A percentile compares a stretch with the other conserved stretches of the same genome.
Evolutionary conservation across 805 yeast species (phyloP).

Genomic region (Barnettozyma wickerhamii): DNA sequence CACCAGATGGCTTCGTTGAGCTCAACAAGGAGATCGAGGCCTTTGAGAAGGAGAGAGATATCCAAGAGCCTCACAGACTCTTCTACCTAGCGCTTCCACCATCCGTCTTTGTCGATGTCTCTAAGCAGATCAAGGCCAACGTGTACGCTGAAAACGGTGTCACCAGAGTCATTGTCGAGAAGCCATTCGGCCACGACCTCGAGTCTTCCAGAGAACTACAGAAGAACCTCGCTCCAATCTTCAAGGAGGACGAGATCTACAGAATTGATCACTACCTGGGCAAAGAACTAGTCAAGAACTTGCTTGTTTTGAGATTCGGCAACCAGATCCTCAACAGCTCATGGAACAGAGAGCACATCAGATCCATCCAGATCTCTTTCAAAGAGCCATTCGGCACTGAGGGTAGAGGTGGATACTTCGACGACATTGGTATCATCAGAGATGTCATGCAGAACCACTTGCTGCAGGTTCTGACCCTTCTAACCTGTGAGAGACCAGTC

Average conservation of each 20-base stretch:
- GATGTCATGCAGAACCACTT: conserved; percentile 98
- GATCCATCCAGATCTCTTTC: conserved; percentile 82
- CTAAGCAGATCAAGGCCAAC: conserved; percentile 62
- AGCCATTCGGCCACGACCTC: conserved; percentile 95
- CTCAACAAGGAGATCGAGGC: conserved; percentile 52
- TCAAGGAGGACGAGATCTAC: conserved; percentile 86
- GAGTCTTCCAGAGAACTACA: conserved; percentile 75
- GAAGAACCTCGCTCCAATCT: conserved; percentile 72
- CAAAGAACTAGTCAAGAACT: conserved; percentile 95
- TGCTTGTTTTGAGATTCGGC: conserved; percentile 84
- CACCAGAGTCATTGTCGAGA: conserved; percentile 86
- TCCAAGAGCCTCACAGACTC: conserved; percentile 63
- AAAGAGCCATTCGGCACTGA: conserved; percentile 99
- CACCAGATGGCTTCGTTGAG: conserved; percentile 63
- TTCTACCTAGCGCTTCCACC: conserved; percentile 96
- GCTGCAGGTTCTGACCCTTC: conserved; percentile 83
- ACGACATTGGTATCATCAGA: conserved; percentile 89
- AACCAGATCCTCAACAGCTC: conserved; percentile 83
- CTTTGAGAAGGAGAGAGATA: conserved; percentile 49
- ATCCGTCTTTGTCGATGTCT: conserved; percentile 78
- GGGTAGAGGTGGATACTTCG: conserved; percentile 98
- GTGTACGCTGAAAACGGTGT: conserved; percentile 66
- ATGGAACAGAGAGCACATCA: conserved; percentile 80
- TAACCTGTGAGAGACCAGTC: conserved; percentile 94
- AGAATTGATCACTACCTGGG: conserved; percentile 98